Evolutionary conservation across 1,139 yeast genomes (phyloP), one percentile per base, ranked within the genome.

Genomic region (Pneumocystis carinii): DNA sequence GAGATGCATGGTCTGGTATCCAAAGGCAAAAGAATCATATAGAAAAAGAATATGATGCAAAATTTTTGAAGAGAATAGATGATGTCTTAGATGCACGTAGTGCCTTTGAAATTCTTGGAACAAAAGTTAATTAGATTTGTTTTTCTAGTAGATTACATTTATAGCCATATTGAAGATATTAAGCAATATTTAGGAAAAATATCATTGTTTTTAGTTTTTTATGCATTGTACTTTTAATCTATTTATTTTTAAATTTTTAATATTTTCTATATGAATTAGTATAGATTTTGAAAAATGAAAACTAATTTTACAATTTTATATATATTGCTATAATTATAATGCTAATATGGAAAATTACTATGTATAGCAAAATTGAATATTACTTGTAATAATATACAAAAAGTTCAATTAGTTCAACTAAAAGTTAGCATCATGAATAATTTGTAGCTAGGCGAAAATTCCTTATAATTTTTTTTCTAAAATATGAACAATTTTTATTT

Each of bases 1-100:
- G 66, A 6, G 66, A 64, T 61, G 63, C 65, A 53, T 64, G 66
- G 66, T 57, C 62, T 10, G 66, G 66, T 14, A 53, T 63, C 24
- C 55, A 48, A 12, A 48, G 55, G 12, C 55, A 48, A 24, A 48
- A 48, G 10, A 48, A 24, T 48, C 55, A 24, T 48, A 41, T 41
- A 17, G 19, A 39, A n/a, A 42, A 48, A 48, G 55, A 48, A 24
- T 48, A 15, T 8, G 55, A 24, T 5, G 12, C 29, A 12, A 14
- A 24, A 10, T 48, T 48, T 24, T 5, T 24, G 10, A 48, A 48
- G 27, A 48, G n/a, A 24, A 48, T 5, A 12, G 55, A 48, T 7
- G 32, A 48, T 24, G n/a, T 48, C 27, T 24, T 48, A 15, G 55
- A 48, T 24, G 55, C 55, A 14, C 55, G 55, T 48, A 48, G 32